Conservation (phyloP, 2,329 filamentous ascomycete genomes). For the Verticillium isaacii region DNA sequence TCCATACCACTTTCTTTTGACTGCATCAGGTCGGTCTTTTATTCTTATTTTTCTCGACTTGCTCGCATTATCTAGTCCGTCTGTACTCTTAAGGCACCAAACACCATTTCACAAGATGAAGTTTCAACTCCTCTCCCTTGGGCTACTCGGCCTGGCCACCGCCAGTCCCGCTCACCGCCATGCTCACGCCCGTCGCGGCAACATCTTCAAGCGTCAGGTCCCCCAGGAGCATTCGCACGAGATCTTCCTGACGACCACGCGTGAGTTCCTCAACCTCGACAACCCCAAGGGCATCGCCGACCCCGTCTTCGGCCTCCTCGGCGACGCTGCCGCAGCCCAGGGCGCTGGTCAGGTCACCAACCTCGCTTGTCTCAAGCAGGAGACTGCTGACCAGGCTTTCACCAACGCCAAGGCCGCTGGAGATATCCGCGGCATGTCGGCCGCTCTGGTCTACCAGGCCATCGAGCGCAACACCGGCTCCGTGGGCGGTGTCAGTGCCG, state of each 20-base stretch:
- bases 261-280: slow-evolving; percentile 33
- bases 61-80: not conserved
- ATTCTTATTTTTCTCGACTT: not conserved
- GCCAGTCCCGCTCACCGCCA: slow-evolving; percentile 3
- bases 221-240: slow-evolving; percentile 50
- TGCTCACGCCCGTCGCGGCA: slow-evolving; percentile 12
- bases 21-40: not conserved
- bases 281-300: slow-evolving; percentile 44
- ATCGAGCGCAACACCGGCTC: slow-evolving; percentile 45
- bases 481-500: slow-evolving; percentile 32
- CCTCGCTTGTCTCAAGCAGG: slow-evolving; percentile 40
- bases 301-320: slow-evolving; percentile 45
- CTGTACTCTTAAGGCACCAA: not conserved
- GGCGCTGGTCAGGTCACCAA: slow-evolving; percentile 29
- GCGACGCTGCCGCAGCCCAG: slow-evolving; percentile 41
- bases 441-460: slow-evolving; percentile 48
- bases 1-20: not conserved
- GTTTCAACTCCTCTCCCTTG: slow-evolving; percentile 10
- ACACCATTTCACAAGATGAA: slow-evolving; percentile 10
- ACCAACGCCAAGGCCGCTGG: slow-evolving; percentile 51
- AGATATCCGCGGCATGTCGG: slow-evolving; percentile 49
- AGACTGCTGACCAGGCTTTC: slow-evolving; percentile 53
- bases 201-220: slow-evolving; percentile 28
- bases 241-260: slow-evolving; percentile 35
- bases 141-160: slow-evolving; percentile 5